These are phyloP conservation scores for Chloranthus sessilifolius DNA, from an alignment of 164 flowering plant species.

Conservation along the genomic window DNA sequence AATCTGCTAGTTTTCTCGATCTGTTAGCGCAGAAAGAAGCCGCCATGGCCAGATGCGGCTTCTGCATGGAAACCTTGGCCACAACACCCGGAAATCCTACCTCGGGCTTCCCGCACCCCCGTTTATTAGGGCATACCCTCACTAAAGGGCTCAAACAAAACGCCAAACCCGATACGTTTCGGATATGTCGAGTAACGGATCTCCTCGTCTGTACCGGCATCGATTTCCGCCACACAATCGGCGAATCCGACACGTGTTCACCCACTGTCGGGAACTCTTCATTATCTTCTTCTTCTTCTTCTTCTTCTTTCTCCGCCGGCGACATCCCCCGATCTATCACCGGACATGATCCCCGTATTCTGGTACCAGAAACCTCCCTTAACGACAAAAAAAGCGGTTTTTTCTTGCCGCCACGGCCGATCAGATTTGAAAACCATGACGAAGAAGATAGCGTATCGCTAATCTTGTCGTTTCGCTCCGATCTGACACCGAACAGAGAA, in stretches of 20 bases:
- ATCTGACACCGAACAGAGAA: conserved; percentile 13
- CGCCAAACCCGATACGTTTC: conserved; percentile 45
- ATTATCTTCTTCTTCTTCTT: conserved; percentile 12
- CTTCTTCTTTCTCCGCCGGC: conserved; percentile 26
- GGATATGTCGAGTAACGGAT: conserved; percentile 7
- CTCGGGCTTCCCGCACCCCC: conserved; percentile 37
- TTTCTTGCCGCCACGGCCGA: conserved; percentile 19
- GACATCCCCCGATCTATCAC: conserved; percentile 73
- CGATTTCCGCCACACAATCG: conserved; percentile 31
- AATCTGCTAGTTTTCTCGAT: conserved; percentile 85
- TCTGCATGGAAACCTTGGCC: conserved; percentile 22
- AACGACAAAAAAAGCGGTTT: conserved; percentile 16
- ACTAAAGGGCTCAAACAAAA: conserved; percentile 90
- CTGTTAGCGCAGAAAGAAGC: conserved; percentile 65
- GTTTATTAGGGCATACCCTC: conserved; percentile 60
- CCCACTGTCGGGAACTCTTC: conserved; percentile 29
- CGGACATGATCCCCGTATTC: conserved; percentile 15
- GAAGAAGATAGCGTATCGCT: conserved; percentile 16
- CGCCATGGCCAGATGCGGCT: conserved; percentile 48
- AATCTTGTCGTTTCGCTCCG: conserved; percentile 7
- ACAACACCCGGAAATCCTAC: conserved; percentile 42
- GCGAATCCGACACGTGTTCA: conserved; percentile 43
- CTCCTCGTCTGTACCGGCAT: conserved; percentile 6
- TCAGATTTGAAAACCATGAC: conserved; percentile 22
- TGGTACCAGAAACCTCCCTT: background rate